Conservation (phyloP, 176 grass and related monocot species). For the Juncus effusus region DNA sequence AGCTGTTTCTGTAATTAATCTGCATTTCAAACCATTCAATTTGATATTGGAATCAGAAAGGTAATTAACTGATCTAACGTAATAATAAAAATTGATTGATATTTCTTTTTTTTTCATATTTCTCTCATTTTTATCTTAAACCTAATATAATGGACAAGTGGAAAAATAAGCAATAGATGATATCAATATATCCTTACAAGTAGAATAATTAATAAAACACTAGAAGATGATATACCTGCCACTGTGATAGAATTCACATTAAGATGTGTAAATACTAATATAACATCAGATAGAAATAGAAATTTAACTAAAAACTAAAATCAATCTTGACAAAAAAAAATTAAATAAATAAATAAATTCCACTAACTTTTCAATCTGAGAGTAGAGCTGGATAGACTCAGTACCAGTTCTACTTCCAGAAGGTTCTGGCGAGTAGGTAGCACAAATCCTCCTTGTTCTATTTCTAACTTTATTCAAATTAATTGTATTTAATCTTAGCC, state of each 20-base stretch:
- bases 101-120: no score
- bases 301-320: constrained; percentile 4
- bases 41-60: neutral
- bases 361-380: constrained; percentile 81
- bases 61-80: neutral
- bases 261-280: no score
- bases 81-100: no score
- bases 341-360: no score
- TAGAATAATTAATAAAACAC: no score
- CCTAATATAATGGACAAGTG: no score
- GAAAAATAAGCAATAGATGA: no score
- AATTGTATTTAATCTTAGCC: no score
- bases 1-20: constrained; percentile 93
- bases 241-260: no score
- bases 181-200: no score
- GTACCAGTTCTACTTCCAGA: constrained; percentile 19
- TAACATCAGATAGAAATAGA: neutral
- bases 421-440: constrained; percentile 31
- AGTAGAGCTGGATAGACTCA: constrained; percentile 81
- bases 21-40: constrained; percentile 22
- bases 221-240: no score
- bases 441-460: constrained; percentile 17
- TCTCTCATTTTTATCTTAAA: no score
- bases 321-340: neutral
- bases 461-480: neutral